Base-by-base conservation (phyloP, 2,329 filamentous ascomycete genomes). In the Trichoderma hamatum region DNA sequence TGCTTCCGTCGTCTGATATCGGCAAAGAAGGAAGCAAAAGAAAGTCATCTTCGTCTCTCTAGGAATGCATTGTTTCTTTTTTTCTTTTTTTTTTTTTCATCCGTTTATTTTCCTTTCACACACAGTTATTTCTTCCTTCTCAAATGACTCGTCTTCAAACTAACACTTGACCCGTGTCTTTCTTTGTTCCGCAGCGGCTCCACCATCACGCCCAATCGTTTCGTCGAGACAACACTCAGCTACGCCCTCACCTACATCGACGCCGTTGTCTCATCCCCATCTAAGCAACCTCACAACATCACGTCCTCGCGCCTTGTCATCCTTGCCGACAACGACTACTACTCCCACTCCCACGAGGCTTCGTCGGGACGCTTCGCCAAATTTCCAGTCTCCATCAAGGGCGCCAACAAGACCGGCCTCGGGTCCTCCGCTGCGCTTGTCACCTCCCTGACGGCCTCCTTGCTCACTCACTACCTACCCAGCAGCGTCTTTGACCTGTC, bases 301-400 rank as follows among this genome's bases (percentile, higher is more conserved):
- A 85, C 85, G 16, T 88, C 94, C 4, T 82, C 91, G 34, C 88
- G 88, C 16, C 88, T 98, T 78, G 94, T 92, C 71, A 95, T 99
- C 78, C 87, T 98, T 43, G 95, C 96, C 70, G 94, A 97, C 81
- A 94, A 96, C 76, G 93, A 96, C 82, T 99, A 99, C 86, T 99
- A 98, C 84, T 97, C 96, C 5, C 89, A 79, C 68, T 77, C 83
- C 21, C 77, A 78, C 67, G 79, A 75, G 28, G n/a, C 52, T 24
- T 43, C 49, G n/a, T 75, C 72, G 69, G 80, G 75, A 19, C 88
- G 89, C 71, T 98, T 98, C 82, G 86, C 89, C 72, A 86, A 90
- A 77, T 97, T 97, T 81, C 86, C 87, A 54, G 90, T 95, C 19
- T 87, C 89, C 6, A 86, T 99, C 43, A 82, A 85, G 69, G 86